Evolutionary conservation across 345 rosid genomes (phyloP), one percentile per base, ranked within the genome.

Genomic region (Trapa incisa): DNA sequence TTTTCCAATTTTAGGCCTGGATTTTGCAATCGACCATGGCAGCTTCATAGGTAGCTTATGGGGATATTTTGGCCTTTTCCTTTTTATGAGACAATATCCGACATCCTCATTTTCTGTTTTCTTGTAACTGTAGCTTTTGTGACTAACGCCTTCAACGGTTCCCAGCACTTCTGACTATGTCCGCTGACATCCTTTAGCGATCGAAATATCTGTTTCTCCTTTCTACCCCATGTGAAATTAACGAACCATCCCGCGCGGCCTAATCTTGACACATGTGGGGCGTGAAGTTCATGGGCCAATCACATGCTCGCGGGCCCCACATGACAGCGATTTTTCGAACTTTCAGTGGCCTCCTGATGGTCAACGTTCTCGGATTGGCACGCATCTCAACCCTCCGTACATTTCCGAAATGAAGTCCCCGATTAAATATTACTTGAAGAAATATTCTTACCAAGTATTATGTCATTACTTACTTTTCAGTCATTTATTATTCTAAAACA

Each of bases 51-150:
- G 72, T 73, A 68, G 65, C 53, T 53, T 48, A 53, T 67, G 69
- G 76, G 68, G 76, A 66, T 73, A 69, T 72, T 73, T 69, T 58
- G 2, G 68, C 58, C 57, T 15, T 53, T 41, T 45, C 22, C 35
- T 6, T 54, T 14, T n/a, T 22, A 54, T 5, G 10, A 22, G 60
- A 17, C 29, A 22, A n/a, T 33, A 54, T 22, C 29, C 29, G 60
- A 33, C 60, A 22, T 2, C 5, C 60, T 35, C 0, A 22, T 22
- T 22, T 22, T 22, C 29, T 22, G 29, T 22, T 22, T 35, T 50
- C 0, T 9, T 10, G 32, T 67, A 16, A 4, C 33, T 8, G 48
- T 66, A 39, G 17, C 50, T 32, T 33, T 50, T 13, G 42, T 39
- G 56, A 67, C 52, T 35, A 66, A n/a, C 62, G 15, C 48, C 48